Base-by-base conservation (phyloP, 139 green algal species). In the Ettlia oleoabundans region DNA sequence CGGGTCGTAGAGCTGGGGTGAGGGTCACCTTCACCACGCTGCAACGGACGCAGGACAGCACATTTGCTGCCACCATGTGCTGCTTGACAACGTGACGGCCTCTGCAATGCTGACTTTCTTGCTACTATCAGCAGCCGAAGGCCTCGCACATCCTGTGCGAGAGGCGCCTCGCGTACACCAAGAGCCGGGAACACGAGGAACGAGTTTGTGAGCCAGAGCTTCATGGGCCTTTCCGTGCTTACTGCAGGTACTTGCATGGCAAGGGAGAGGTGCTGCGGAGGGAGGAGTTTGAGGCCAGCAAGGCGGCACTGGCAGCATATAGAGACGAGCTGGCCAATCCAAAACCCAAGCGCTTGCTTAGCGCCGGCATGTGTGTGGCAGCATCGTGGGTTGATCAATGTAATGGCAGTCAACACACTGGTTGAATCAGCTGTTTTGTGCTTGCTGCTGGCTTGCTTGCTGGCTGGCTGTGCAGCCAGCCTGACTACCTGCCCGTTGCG, bases 221-320 rank as follows among this genome's bases (percentile, higher is more conserved):
- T n/a, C n/a, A n/a, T n/a, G n/a, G n/a, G n/a, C n/a, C n/a, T n/a
- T n/a, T n/a, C n/a, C n/a, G n/a, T n/a, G 38, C 5, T 52, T 26
- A 42, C 24, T 21, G 1, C 86, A 96, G 92, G 26, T 93, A 97
- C 78, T 38, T 83, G 47, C 91, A 95, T 9, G 95, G 95, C 21
- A 96, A 96, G 51, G 95, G 93, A 2, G 93, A 98, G 82, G 90
- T 97, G 26, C 92, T 98, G 35, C 89, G 82, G 63, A 76, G 94
- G n/a, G 93, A 96, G 71, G 95, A 98, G 84, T 98, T 97, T 87
- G 93, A 95, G 77, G 84, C 89, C 24, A 79, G 93, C 10, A 97
- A 97, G 72, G 88, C 91, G 68, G 89, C 90, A 52, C 87, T 92
- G 28, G 93, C 96, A 85, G 82, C 89, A 24, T 82, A 90, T 18